Evolutionary conservation across 2,329 filamentous ascomycete genomes (phyloP), one percentile per base, ranked within the genome.

Genomic region (Xylaria sp.): DNA sequence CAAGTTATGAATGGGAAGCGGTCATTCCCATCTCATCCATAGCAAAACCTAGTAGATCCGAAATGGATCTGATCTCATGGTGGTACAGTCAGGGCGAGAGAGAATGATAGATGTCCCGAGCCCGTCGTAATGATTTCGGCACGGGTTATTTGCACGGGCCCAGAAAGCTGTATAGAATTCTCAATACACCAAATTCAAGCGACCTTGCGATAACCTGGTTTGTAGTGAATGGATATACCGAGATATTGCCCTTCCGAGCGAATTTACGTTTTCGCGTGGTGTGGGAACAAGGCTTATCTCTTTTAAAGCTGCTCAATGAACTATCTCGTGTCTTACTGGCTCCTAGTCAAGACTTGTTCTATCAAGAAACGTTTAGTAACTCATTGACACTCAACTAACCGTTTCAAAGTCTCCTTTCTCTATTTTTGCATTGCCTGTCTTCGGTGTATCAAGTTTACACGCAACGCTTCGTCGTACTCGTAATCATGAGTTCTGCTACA

Each of bases 101-200:
- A n/a, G 22, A 29, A 39, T 20, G 49, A 11, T 47, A 20, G 50
- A 62, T 29, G 47, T 33, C 59, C 59, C 50, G 60, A 62, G 31
- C 31, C 42, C 38, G 20, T 29, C 29, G 11, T 50, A 33, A 56
- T 7, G 25, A 31, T 33, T 29, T 62, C 60, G 60, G 60, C 42
- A 62, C 60, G 50, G 60, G 42, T 3, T 31, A 49, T 62, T 56
- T 50, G 4, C 38, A 42, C 17, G 22, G 25, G 45, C 13, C 25
- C 3, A 36, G 49, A 2, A 29, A 22, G 20, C 51, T 29, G 31
- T 15, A 29, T 11, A 13, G 20, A 20, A 17, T 31, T 25, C 20
- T 7, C 10, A 53, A 22, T 13, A 11, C n/a, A 36, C 17, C 47
- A 7, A 44, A 22, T 25, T n/a, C 47, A 42, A 10, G 33, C 39